Conservation (phyloP, 192 early-diverging fungal species). For the Tieghemiomyces parasiticus region DNA sequence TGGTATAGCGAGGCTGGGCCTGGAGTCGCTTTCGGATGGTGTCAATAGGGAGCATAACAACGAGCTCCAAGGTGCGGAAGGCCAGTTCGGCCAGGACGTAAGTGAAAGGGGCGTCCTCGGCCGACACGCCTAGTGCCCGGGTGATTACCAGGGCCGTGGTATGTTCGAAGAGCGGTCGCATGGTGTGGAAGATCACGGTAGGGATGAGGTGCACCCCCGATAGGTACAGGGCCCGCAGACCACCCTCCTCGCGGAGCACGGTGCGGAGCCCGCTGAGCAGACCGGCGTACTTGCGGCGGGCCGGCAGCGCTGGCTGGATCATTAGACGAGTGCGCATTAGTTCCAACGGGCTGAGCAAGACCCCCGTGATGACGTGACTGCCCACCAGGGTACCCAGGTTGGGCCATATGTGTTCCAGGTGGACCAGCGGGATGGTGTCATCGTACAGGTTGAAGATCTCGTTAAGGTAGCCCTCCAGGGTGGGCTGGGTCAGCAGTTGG, state of each 20-base stretch:
- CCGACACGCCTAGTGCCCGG: conserved; percentile 37
- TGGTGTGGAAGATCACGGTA: conserved; percentile 60
- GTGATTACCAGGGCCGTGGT: conserved; percentile 48
- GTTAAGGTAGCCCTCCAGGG: conserved; percentile 74
- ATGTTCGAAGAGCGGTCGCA: conserved; percentile 56
- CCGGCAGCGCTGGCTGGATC: conserved; percentile 63
- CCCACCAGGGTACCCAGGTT: conserved; percentile 54
- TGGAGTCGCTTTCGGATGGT: conserved; percentile 73
- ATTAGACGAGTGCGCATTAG: conserved; percentile 75
- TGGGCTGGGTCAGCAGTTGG: conserved; percentile 63
- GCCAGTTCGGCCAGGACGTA: conserved; percentile 44
- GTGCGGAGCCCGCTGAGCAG: conserved; percentile 58
- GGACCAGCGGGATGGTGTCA: conserved; percentile 52
- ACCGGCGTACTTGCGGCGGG: conserved; percentile 69
- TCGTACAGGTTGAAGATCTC: conserved; percentile 87
- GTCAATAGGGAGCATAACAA: conserved; percentile 73
- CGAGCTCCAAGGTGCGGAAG: conserved; percentile 52
- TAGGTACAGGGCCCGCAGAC: conserved; percentile 48
- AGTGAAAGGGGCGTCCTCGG: conserved; percentile 42
- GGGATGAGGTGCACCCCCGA: conserved; percentile 52
- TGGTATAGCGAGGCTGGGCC: conserved; percentile 54
- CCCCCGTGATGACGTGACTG: conserved; percentile 60
- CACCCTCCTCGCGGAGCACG: conserved; percentile 67
- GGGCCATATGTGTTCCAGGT: conserved; percentile 38
- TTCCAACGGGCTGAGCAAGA: conserved; percentile 79